Percentiles rank a stretch among this genome's conserved stretches.
phyloP scores from a whole-genome alignment of 257 asterid genomes.

The Cynanchum wilfordii region DNA sequence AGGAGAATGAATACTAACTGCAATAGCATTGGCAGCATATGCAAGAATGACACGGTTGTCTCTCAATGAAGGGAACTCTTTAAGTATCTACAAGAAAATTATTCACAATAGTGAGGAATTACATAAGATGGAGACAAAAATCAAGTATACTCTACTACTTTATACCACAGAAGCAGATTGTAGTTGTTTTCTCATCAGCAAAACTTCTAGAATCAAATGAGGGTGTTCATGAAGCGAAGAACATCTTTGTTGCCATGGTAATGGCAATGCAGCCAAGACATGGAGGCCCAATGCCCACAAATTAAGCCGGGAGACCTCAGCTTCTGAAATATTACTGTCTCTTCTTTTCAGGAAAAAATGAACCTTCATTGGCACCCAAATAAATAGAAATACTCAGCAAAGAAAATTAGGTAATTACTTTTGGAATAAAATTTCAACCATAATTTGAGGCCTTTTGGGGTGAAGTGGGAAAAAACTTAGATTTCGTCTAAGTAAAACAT shows the following conservation, averaged over 20 bases:
- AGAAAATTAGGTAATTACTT: conserved; percentile 18
- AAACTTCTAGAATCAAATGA: conserved; percentile 85
- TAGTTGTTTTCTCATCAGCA: conserved; percentile 96
- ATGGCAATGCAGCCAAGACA: conserved; percentile 85
- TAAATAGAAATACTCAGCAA: conserved; percentile 11
- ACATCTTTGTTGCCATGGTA: conserved; percentile 98
- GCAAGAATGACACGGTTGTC: conserved; percentile 67
- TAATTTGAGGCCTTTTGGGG: neutral
- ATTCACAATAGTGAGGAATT: conserved; percentile 7
- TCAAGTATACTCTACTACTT: conserved; percentile 6
- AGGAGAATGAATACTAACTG: conserved; percentile 72
- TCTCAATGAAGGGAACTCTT: conserved; percentile 80
- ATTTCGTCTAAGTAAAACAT: conserved; percentile 28
- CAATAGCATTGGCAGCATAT: conserved; percentile 91
- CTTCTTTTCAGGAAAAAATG: conserved; percentile 93
- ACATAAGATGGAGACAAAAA: conserved; percentile 19
- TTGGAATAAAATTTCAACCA: conserved; percentile 5
- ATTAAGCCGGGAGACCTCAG: conserved; percentile 83
- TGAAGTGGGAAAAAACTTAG: neutral
- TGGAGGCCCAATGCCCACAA: conserved; percentile 99
- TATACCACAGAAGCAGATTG: conserved; percentile 93
- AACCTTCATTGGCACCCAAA: conserved; percentile 54
- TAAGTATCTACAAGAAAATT: conserved; percentile 60
- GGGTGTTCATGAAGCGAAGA: conserved; percentile 97
- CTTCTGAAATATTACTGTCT: conserved; percentile 82